Conservation (phyloP, 2,329 filamentous ascomycete species). For the Penicillium aurantiogriseum region DNA sequence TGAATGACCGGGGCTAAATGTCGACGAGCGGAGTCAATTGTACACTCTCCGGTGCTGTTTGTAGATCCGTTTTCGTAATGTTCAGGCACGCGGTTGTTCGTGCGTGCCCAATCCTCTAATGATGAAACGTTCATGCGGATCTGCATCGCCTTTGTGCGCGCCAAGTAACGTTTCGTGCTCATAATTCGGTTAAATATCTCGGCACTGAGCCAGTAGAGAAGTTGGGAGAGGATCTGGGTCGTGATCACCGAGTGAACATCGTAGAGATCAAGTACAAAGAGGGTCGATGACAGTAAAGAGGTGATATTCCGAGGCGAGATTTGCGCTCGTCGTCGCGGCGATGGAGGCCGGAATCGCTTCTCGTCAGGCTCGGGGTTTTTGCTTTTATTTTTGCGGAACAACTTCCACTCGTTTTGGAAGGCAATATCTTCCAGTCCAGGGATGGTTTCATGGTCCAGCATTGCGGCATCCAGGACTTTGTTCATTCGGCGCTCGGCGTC, state of each 20-base stretch:
- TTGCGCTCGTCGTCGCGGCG: slow-evolving; percentile 88
- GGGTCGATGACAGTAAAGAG: slow-evolving; percentile 87
- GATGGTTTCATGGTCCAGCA: slow-evolving; percentile 97
- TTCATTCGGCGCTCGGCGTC: slow-evolving; percentile 95
- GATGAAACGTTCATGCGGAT: slow-evolving; percentile 98
- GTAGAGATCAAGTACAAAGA: slow-evolving; percentile 98
- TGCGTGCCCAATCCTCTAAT: slow-evolving; percentile 91
- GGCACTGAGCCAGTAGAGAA: slow-evolving; percentile 93
- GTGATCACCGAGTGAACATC: slow-evolving; percentile 97
- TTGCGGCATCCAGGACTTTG: slow-evolving; percentile 87
- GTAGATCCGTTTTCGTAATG: slow-evolving; percentile 93
- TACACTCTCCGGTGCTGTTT: slow-evolving; percentile 79
- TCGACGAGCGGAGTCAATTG: slow-evolving; percentile 75
- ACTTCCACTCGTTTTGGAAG: slow-evolving; percentile 98
- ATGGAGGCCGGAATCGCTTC: slow-evolving; percentile 87
- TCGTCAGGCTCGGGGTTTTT: slow-evolving; percentile 82
- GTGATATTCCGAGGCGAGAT: slow-evolving; percentile 93
- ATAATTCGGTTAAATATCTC: slow-evolving; percentile 98
- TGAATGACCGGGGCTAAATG: slow-evolving; percentile 91
- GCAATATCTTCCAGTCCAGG: slow-evolving; percentile 94
- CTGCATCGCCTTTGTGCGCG: slow-evolving; percentile 97
- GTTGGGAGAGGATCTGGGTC: slow-evolving; percentile 83
- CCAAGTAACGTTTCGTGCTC: slow-evolving; percentile 91
- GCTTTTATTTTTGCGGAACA: slow-evolving; percentile 89
- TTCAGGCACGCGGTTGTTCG: slow-evolving; percentile 90